Evolutionary conservation across 129 eudicot species (phyloP), one percentile per base, ranked within the genome.

Genomic region (Pulicaria dysenterica): DNA sequence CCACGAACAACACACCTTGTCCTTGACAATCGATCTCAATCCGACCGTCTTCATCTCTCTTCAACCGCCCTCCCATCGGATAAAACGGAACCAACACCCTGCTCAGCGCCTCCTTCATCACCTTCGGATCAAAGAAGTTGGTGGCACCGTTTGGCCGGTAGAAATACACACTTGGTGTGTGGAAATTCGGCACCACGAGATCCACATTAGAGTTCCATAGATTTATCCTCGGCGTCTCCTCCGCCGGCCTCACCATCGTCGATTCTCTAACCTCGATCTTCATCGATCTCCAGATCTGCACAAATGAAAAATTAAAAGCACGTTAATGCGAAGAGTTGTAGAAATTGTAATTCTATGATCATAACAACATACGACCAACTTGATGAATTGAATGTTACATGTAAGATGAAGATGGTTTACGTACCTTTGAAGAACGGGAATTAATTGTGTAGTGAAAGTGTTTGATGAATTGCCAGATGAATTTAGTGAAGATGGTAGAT

Each of bases 1-100:
- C 97, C 17, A 88, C 97, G 11, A 91, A 88, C 39, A 91, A 83
- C 73, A 86, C 97, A 0, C 97, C 97, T 66, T 89, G 86, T 16
- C 81, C 96, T 51, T 88, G 83, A 67, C 97, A 92, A 72, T 92
- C 89, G 60, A 92, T 86, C 83, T 88, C 93, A 0, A 88, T 81
- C 24, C 97, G 85, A 0, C 94, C 97, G 66, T 89, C 92, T 19
- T 88, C 89, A 44, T 89, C 92, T 51, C 88, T 48, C 68, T 65
- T 84, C 47, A 92, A 72, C 80, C 97, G 72, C 2, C 97, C 97
- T 19, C 83, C 96, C 96, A 89, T 82, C 2, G 96, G 96, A 55
- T 92, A 92, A 58, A 88, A 92, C 54, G 89, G 87, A 53, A 92
- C 96, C 73, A 92, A 77, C 7, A 80, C 87, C 45, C 77, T 76